A percentile compares a stretch with the other conserved stretches of the same genome.
These are phyloP conservation scores for Croton setiger DNA, from an alignment of 441 rosid species.

Conservation along the genomic window DNA sequence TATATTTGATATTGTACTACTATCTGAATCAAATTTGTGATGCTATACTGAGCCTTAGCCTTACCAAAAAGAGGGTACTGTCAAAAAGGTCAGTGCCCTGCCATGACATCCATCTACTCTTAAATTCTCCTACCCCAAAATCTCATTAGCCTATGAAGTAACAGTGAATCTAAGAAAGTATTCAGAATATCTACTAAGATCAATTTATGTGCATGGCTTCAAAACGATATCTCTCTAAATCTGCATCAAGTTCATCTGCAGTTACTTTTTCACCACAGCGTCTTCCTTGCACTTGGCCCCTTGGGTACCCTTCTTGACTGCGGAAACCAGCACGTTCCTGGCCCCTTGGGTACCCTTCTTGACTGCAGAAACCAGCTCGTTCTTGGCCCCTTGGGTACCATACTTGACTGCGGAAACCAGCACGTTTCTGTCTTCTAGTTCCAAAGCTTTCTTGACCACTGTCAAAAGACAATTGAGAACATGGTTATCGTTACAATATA, in stretches of 20 bases:
- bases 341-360: too few species aligned
- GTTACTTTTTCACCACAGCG: constrained; percentile 54
- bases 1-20: too few species aligned
- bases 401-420: constrained; percentile 27
- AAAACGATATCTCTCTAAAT: constrained; percentile 63
- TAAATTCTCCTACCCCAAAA: not conserved
- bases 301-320: constrained; percentile 25
- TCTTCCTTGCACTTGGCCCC: constrained; percentile 50
- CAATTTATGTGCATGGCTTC: constrained; percentile 59
- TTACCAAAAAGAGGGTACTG: not conserved
- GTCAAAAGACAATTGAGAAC: constrained; percentile 8
- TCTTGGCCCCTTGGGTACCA: too few species aligned
- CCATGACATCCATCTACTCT: not conserved
- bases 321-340: too few species aligned
- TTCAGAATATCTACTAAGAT: constrained; percentile 11
- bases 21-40: too few species aligned
- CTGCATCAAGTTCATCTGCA: constrained; percentile 81
- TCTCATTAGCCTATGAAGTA: not conserved
- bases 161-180: not conserved
- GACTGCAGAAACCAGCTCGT: too few species aligned
- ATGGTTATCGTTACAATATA: not conserved
- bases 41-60: not conserved
- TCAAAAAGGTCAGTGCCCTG: not conserved
- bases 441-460: constrained; percentile 15
- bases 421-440: constrained; percentile 39